Conservation (phyloP, 164 flowering plant species). For the Magnolia changhungtana region DNA sequence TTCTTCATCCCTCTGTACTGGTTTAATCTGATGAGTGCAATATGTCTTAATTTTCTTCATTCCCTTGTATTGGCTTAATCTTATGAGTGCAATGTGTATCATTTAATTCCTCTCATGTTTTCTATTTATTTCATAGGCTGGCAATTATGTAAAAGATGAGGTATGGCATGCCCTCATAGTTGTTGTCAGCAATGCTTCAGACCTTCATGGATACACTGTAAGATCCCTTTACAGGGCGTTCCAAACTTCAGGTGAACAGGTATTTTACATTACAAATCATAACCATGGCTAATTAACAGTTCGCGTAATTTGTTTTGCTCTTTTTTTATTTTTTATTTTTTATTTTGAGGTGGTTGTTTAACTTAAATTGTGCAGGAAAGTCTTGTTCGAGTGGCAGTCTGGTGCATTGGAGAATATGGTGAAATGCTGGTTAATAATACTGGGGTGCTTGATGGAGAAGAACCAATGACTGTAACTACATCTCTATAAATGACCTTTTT, state of each 20-base stretch:
- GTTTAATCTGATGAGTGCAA: not conserved
- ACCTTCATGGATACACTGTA: slow-evolving; percentile 91
- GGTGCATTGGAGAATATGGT: slow-evolving; percentile 99
- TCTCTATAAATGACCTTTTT: not conserved
- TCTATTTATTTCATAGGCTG: slow-evolving; percentile 60
- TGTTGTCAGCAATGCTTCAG: slow-evolving; percentile 88
- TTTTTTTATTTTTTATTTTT: not conserved
- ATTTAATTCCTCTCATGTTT: slow-evolving; percentile 16
- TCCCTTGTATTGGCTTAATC: not conserved
- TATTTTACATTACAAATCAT: slow-evolving; percentile 20
- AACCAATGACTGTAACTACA: slow-evolving; percentile 78
- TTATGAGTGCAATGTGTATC: not conserved
- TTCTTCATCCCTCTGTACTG: not conserved
- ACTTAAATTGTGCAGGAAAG: slow-evolving; percentile 53
- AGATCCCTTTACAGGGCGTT: slow-evolving; percentile 80
- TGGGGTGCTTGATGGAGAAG: slow-evolving; percentile 82
- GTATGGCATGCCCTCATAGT: slow-evolving; percentile 97
- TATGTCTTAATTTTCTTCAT: not conserved
- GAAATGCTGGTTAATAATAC: slow-evolving; percentile 76
- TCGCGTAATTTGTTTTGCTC: not conserved
- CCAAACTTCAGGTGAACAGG: slow-evolving; percentile 89
- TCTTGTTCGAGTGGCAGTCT: slow-evolving; percentile 89
- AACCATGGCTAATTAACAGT: not conserved
- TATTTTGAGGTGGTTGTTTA: not conserved
- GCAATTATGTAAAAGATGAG: slow-evolving; percentile 95